phyloP scores from a whole-genome alignment of 257 asterid species.

The Gynochthodes officinalis region DNA sequence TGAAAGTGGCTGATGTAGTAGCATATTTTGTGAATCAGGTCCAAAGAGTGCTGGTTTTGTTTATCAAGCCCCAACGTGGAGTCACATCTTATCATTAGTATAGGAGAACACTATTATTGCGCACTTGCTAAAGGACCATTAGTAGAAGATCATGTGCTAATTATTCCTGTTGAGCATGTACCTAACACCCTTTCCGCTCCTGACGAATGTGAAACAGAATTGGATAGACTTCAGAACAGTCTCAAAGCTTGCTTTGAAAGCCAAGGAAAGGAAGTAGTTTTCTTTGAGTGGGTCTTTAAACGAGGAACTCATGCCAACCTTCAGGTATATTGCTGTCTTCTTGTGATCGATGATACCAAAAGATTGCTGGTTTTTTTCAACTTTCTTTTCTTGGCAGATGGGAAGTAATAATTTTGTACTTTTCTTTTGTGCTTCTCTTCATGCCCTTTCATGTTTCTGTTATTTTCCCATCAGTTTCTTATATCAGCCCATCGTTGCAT shows the following conservation, averaged over 20 bases:
- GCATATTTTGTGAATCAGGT: slow-evolving; percentile 45
- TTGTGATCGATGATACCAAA: not conserved
- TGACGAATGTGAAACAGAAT: slow-evolving; percentile 66
- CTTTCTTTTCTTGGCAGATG: slow-evolving; percentile 1
- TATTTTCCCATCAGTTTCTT: not conserved
- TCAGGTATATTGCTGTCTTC: slow-evolving; percentile 50
- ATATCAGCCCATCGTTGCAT: not conserved
- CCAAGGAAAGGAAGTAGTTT: slow-evolving; percentile 75
- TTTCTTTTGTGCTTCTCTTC: not conserved
- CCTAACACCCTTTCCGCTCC: slow-evolving; percentile 73
- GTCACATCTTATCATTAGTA: slow-evolving; percentile 68
- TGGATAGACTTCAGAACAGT: slow-evolving; percentile 52
- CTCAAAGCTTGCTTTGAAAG: slow-evolving; percentile 69
- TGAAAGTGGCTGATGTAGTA: not conserved
- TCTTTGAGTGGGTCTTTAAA: slow-evolving; percentile 84
- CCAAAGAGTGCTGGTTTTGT: slow-evolving; percentile 98
- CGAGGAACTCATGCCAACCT: slow-evolving; percentile 94
- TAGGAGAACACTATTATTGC: slow-evolving; percentile 81
- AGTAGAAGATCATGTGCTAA: slow-evolving; percentile 80
- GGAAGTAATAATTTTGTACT: not conserved
- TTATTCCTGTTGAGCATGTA: slow-evolving; percentile 80
- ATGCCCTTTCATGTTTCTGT: not conserved
- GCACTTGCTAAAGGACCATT: slow-evolving; percentile 95
- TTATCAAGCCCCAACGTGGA: slow-evolving; percentile 80
- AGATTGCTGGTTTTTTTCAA: not conserved